Evolutionary conservation across 495 filamentous ascomycete species (phyloP), one percentile per base, ranked within the genome.

Genomic region (Xylaria intraflava): DNA sequence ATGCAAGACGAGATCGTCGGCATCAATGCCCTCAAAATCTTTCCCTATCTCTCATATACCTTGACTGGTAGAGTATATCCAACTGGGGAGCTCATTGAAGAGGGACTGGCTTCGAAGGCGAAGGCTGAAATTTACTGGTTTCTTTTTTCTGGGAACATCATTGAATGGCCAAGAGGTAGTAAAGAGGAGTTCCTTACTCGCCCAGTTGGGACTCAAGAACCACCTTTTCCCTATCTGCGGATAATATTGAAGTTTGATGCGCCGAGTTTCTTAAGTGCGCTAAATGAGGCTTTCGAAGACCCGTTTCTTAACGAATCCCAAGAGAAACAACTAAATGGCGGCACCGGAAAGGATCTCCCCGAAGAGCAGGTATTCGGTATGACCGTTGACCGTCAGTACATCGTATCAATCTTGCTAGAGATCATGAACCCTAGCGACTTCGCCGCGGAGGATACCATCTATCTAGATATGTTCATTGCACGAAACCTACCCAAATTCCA

Each of bases 281-380:
- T 98, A 17, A 97, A 98, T 59, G 93, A 98, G 69, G 93, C 93
- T 8, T 98, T 98, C 60, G 93, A 98, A 66, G 91, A 98, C 63
- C 76, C 83, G 6, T 98, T 95, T 56, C 77, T 98, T 46, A 97
- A 96, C 62, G 86, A 89, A 42, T 77, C 78, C 8, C 75, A 80
- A 0, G 83, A 87, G 44, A 72, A 73, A 54, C 66, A 73, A 16
- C 65, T 72, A 38, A 78, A 76, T 56, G 80, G 80, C n/a, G 71
- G 72, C 30, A 62, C 74, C 6, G 58, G 67, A 27, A 69, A 67
- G 47, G 70, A 76, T 41, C 55, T 82, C 19, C 74, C 79, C 9
- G 83, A 86, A 55, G 81, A 84, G 51, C 78, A 84, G 52, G 73
- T 81, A 29, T 84, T 83, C 62, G 83, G 84, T 1, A 67, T 85